Conservation (phyloP, 1,284 basidiomycete genomes). For the Heimioporus retisporus region DNA sequence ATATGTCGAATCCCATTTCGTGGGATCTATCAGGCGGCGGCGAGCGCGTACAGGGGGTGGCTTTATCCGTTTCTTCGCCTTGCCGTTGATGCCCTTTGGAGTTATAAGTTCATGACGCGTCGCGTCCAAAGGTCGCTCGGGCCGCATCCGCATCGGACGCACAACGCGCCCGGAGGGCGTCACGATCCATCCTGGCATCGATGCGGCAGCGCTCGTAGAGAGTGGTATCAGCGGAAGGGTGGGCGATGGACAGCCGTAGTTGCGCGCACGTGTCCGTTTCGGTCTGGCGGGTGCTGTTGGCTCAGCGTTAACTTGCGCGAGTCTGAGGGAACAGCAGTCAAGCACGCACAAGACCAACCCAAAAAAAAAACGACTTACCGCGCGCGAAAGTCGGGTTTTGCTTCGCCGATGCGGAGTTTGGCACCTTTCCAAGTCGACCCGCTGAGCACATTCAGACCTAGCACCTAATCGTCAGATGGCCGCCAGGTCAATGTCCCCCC, state of each 20-base stretch:
- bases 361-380: conserved; percentile 52
- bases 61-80: conserved; percentile 45
- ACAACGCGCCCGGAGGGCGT: conserved; percentile 75
- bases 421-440: conserved; percentile 87
- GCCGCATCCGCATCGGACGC: conserved; percentile 73
- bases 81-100: conserved; percentile 22
- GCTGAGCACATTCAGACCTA: conserved; percentile 79
- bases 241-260: conserved; percentile 50
- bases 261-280: conserved; percentile 48
- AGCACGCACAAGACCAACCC: not conserved
- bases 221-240: conserved; percentile 75
- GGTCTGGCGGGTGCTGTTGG: conserved; percentile 25
- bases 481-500: no score
- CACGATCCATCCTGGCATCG: conserved; percentile 69
- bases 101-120: conserved; percentile 27
- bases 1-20: conserved; percentile 71
- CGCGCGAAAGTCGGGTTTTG: conserved; percentile 75
- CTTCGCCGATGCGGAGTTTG: conserved; percentile 84
- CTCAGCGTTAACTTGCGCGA: conserved; percentile 40
- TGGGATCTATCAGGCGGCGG: conserved; percentile 69
- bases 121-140: conserved; percentile 65
- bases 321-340: conserved; percentile 22
- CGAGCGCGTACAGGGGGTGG: conserved; percentile 27
- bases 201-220: conserved; percentile 65
- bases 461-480: no score